These are phyloP conservation scores for Paramyrothecium roridum DNA, from an alignment of 2,329 filamentous ascomycete genomes.

Conservation along the genomic window DNA sequence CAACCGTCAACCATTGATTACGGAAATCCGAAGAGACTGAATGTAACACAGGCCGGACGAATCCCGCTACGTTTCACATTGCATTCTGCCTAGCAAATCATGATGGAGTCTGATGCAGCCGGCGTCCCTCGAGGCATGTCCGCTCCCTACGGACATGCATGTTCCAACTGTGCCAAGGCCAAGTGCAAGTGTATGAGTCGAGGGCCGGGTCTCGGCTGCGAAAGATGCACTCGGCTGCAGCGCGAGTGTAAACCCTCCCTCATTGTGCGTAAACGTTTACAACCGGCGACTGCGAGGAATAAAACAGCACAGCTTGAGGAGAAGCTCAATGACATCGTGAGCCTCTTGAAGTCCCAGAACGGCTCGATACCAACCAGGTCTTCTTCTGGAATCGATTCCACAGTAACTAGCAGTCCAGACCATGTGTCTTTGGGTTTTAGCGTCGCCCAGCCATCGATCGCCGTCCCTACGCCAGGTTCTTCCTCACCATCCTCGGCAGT, in stretches of 20 bases:
- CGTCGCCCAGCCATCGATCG: not conserved
- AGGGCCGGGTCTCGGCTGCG: slow-evolving; percentile 21
- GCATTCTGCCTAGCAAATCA: not conserved
- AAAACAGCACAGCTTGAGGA: slow-evolving; percentile 18
- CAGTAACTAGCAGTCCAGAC: not conserved
- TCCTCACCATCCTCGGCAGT: not conserved
- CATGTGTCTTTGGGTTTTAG: not conserved
- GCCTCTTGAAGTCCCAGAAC: slow-evolving; percentile 20
- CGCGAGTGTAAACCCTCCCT: slow-evolving; percentile 32
- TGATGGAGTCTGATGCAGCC: not conserved
- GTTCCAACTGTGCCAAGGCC: slow-evolving; percentile 36
- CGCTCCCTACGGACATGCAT: slow-evolving; percentile 36
- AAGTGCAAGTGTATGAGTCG: slow-evolving; percentile 39
- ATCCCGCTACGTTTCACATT: too few relatives aligned
- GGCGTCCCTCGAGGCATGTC: slow-evolving; percentile 7
- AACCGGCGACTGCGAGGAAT: slow-evolving; percentile 9
- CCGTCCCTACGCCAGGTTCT: not conserved
- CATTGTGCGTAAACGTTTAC: slow-evolving; percentile 24
- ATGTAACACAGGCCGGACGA: too few relatives aligned
- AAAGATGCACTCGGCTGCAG: slow-evolving; percentile 38
- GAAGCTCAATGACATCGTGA: slow-evolving; percentile 21
- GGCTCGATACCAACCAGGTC: not conserved
- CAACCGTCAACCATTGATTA: too few relatives aligned
- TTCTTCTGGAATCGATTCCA: not conserved
- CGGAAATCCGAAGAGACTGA: too few relatives aligned